These are phyloP conservation scores for Protoeuglena noctilucae DNA, from an alignment of 139 green algal species.

Conservation along the genomic window DNA sequence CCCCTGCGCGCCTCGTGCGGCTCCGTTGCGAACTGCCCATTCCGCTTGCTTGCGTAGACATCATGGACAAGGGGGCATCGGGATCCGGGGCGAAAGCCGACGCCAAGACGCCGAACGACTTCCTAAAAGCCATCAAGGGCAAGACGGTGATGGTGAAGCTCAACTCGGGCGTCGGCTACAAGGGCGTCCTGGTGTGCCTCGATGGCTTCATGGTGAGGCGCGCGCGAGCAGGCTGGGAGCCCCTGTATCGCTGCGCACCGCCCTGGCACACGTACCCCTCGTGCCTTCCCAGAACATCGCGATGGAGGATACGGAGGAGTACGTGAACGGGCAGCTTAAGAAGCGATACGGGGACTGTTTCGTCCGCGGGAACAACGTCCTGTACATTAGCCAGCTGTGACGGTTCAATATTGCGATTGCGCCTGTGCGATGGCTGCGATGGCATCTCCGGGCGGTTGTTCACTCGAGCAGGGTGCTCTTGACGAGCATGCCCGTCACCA, in stretches of 20 bases:
- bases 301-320: slow-evolving; percentile 99
- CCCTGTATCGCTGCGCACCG: too few relatives aligned
- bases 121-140: slow-evolving; percentile 82
- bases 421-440: too few relatives aligned
- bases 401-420: too few relatives aligned
- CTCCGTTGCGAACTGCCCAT: too few relatives aligned
- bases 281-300: too few relatives aligned
- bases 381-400: too few relatives aligned
- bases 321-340: slow-evolving; percentile 95
- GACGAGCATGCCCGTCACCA: slow-evolving; percentile 44
- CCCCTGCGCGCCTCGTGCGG: too few relatives aligned
- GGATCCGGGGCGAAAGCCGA: too few relatives aligned
- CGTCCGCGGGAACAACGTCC: slow-evolving; percentile 93
- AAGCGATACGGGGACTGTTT: slow-evolving; percentile 99
- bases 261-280: too few relatives aligned
- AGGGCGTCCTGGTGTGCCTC: slow-evolving; percentile 82
- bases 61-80: too few relatives aligned
- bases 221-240: too few relatives aligned
- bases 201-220: slow-evolving; percentile 99
- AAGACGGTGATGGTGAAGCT: slow-evolving; percentile 92
- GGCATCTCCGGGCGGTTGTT: neutral
- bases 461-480: slow-evolving; percentile 48
- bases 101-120: slow-evolving; percentile 80
- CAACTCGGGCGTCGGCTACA: slow-evolving; percentile 92
- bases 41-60: too few relatives aligned